Conservation (phyloP, 371 early-diverging fungal species). For the Mucor piriformis region DNA sequence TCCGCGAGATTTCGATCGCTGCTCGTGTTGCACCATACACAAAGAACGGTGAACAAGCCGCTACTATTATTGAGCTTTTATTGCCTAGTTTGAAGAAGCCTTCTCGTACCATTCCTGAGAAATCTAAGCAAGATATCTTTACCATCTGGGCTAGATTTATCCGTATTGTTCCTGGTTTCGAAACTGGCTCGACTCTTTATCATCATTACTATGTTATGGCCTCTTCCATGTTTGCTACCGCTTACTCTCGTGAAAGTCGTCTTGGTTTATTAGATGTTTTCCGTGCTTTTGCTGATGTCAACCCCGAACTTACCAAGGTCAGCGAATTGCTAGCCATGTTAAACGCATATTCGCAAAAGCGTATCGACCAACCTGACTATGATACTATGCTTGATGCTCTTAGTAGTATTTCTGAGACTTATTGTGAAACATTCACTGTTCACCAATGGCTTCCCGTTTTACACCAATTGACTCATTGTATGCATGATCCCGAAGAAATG, state of each 20-base stretch:
- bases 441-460: slow-evolving; percentile 90
- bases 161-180: slow-evolving; percentile 56
- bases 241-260: slow-evolving; percentile 63
- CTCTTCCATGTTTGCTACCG: slow-evolving; percentile 62
- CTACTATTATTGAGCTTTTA: slow-evolving; percentile 75
- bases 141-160: slow-evolving; percentile 75
- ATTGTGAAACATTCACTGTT: slow-evolving; percentile 61
- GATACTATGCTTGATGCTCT: slow-evolving; percentile 82
- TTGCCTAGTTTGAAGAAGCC: slow-evolving; percentile 81
- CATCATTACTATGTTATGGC: slow-evolving; percentile 61
- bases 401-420: slow-evolving; percentile 66
- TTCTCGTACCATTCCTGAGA: slow-evolving; percentile 72
- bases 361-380: slow-evolving; percentile 90
- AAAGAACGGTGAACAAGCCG: slow-evolving; percentile 66
- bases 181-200: slow-evolving; percentile 44
- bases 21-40: slow-evolving; percentile 79
- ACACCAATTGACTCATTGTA: slow-evolving; percentile 80
- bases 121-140: slow-evolving; percentile 84
- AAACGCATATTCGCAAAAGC: slow-evolving; percentile 73
- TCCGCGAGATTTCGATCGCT: slow-evolving; percentile 79
- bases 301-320: slow-evolving; percentile 56
- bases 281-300: slow-evolving; percentile 63
- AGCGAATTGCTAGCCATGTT: slow-evolving; percentile 67
- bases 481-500: slow-evolving; percentile 86
- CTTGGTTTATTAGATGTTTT: slow-evolving; percentile 66